Evolutionary conservation across 495 filamentous ascomycete species (phyloP), one percentile per base, ranked within the genome.

Genomic region (Penicillium cosmopolitanum): DNA sequence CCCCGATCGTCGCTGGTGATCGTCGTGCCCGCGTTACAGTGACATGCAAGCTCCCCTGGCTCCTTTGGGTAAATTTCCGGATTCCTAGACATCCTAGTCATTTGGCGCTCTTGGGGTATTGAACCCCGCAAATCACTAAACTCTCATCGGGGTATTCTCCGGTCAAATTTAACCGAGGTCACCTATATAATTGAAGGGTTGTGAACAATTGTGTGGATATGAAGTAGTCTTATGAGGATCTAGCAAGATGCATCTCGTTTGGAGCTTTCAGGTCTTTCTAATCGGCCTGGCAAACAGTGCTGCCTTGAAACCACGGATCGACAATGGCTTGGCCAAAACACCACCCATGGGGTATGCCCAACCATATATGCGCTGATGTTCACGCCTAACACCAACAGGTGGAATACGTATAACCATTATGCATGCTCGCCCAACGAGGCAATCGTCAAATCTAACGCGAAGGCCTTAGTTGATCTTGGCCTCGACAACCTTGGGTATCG

Each of bases 361-460:
- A 44, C n/a, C 6, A 44, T 36, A 0, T 16, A 5, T 44, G 0
- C 42, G 7, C 42, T 16, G 5, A 16, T 16, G 8, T n/a, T 16
- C 42, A 19, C 9, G 42, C 16, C 42, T 44, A 44, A 44, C 42
- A n/a, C 15, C 2, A 16, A 34, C 47, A 76, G 82, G 36, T 85
- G 83, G 84, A 85, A 82, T 55, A 77, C 78, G 2, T 85, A 85
- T 50, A 85, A 85, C 56, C 68, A 79, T 51, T 85, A 85, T 66
- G 70, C 64, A 25, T 85, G 83, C 63, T 64, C 62, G 15, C 80
- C 77, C 0, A 81, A 71, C 46, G 80, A 84, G 53, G 56, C 63
- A 0, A 80, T 81, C 21, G 77, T 85, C 18, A 71, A 77, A 28
- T 73, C 73, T 23, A 85, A 83, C 56, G 81, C 84, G 4, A 66